Percentiles rank a stretch among this genome's conserved stretches.
Evolutionary conservation across 176 grass and related monocot genomes (phyloP).

Genomic region (Cymbopogon citratus): DNA sequence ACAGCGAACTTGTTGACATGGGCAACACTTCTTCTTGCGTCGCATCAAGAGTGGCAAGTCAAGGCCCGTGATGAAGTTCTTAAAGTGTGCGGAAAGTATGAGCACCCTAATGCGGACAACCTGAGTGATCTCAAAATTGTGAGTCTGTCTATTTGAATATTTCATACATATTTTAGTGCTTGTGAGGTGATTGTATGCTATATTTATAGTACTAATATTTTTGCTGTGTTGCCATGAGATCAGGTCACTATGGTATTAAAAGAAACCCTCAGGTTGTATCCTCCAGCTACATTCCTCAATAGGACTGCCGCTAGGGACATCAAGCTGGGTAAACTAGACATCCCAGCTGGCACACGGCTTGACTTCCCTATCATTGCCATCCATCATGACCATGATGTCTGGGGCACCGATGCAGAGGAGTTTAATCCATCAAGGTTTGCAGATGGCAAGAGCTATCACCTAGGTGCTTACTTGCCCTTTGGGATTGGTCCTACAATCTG

Average conservation of each 20-base stretch:
- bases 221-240: background rate
- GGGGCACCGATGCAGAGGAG: conserved; percentile 49
- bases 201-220: background rate
- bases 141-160: conserved; percentile 17
- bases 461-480: conserved; percentile 70
- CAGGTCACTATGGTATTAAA: conserved; percentile 77
- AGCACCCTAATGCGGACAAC: conserved; percentile 41
- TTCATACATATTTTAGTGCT: background rate
- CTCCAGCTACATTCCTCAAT: conserved; percentile 42
- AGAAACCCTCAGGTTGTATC: conserved; percentile 80
- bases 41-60: conserved; percentile 75
- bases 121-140: conserved; percentile 65
- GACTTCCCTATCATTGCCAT: conserved; percentile 44
- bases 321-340: conserved; percentile 53
- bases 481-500: conserved; percentile 61
- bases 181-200: background rate
- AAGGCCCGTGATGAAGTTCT: conserved; percentile 63
- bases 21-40: conserved; percentile 64
- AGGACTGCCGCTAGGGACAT: conserved; percentile 39
- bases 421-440: conserved; percentile 77
- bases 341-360: conserved; percentile 54
- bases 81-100: conserved; percentile 43
- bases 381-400: conserved; percentile 60
- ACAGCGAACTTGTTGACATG: conserved; percentile 78
- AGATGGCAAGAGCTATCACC: conserved; percentile 60